A percentile compares a stretch with the other conserved stretches of the same genome.
These are phyloP conservation scores for Penicillium sp. DNA, from an alignment of 2,329 filamentous ascomycete species.

Conservation along the genomic window DNA sequence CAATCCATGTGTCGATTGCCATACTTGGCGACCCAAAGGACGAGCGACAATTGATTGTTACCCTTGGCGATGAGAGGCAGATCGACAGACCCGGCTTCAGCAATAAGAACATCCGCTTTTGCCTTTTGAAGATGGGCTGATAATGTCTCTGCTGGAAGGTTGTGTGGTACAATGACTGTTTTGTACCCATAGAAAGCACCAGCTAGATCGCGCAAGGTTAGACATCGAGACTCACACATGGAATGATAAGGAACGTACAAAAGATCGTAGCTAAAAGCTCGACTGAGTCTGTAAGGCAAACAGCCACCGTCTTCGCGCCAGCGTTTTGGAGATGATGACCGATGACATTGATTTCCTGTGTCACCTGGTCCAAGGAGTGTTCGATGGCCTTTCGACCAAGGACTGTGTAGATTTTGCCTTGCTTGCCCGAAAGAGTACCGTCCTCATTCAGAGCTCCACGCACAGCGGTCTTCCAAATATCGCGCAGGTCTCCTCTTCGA, in stretches of 20 bases:
- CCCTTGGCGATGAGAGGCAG: constrained; percentile 68
- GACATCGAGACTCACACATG: neutral
- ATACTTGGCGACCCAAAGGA: constrained; percentile 90
- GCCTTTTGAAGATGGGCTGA: constrained; percentile 69
- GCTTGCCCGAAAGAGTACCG: constrained; percentile 58
- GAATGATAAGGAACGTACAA: constrained; percentile 41
- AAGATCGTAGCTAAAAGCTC: constrained; percentile 82
- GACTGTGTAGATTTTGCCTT: constrained; percentile 73
- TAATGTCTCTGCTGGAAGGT: constrained; percentile 66
- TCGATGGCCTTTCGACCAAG: constrained; percentile 72
- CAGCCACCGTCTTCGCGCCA: constrained; percentile 69
- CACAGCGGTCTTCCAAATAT: constrained; percentile 78
- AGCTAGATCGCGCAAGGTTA: constrained; percentile 47
- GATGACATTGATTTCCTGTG: constrained; percentile 81
- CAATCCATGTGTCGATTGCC: constrained; percentile 92
- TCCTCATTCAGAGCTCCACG: constrained; percentile 63
- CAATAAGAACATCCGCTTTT: constrained; percentile 76
- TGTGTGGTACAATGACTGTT: constrained; percentile 80
- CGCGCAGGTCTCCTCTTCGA: constrained; percentile 82
- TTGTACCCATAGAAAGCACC: constrained; percentile 86
- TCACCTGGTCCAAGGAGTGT: constrained; percentile 69
- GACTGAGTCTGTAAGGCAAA: constrained; percentile 90
- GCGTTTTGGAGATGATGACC: constrained; percentile 73
- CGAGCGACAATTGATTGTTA: constrained; percentile 68
- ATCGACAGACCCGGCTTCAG: constrained; percentile 81